Conservation (phyloP, 202 grass and related monocot species). For the Saccharum hybrid region DNA sequence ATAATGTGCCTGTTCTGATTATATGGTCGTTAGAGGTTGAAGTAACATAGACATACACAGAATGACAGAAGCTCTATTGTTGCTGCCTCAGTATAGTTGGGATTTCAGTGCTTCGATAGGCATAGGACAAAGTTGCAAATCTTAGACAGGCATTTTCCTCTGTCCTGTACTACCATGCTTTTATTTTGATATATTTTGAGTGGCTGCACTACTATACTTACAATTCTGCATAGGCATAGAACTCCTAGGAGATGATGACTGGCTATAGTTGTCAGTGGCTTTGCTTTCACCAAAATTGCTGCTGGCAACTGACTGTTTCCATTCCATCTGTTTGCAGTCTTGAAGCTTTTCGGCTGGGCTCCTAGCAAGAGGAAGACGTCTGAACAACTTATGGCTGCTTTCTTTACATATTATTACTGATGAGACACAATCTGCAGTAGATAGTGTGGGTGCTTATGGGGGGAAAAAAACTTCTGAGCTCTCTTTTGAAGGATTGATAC, state of each 20-base stretch:
- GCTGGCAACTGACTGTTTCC: neutral
- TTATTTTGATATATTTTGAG: conserved; percentile 4
- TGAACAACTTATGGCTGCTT: conserved; percentile 35
- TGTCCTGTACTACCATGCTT: neutral
- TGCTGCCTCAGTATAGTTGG: neutral
- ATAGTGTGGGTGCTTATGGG: conserved; percentile 43
- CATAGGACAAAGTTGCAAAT: conserved; percentile 12
- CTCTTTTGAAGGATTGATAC: conserved; percentile 33
- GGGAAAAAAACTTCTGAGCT: neutral
- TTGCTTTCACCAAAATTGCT: neutral
- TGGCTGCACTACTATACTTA: neutral
- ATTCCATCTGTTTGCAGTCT: conserved; percentile 45
- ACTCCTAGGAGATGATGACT: neutral
- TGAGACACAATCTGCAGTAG: conserved; percentile 24
- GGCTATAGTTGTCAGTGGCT: neutral
- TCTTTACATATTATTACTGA: conserved; percentile 36
- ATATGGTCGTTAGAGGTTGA: neutral
- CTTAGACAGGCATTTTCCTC: neutral
- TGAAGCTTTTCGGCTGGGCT: conserved; percentile 41
- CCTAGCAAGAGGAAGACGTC: conserved; percentile 20
- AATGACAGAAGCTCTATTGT: neutral
- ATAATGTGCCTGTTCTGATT: neutral
- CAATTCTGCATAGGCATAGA: neutral
- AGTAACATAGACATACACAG: neutral
- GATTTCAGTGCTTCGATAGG: neutral